phyloP scores from a whole-genome alignment of 148 eudicot genomes.

The Rhododendron vialii region DNA sequence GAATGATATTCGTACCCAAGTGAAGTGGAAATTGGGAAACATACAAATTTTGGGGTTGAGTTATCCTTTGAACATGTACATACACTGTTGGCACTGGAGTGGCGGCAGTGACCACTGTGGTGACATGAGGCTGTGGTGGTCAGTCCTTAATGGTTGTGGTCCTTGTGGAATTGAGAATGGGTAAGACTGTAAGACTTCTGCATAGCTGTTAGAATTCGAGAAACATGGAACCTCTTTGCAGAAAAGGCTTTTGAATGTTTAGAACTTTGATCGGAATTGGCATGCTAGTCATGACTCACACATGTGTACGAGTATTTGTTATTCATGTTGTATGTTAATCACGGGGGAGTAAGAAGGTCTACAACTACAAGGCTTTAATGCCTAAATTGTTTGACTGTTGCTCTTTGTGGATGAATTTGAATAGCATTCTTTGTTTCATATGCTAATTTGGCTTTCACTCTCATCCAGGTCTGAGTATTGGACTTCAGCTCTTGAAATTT shows the following conservation, averaged over 20 bases:
- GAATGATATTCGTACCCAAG: not conserved
- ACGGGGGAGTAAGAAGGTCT: not conserved
- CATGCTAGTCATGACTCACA: not conserved
- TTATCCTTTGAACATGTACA: not conserved
- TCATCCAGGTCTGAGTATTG: slow-evolving; percentile 41
- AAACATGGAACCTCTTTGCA: not conserved
- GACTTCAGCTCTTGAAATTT: slow-evolving; percentile 15
- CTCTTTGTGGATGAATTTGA: not conserved
- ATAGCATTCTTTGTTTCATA: not conserved
- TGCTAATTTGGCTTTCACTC: not conserved
- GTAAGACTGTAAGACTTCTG: not conserved
- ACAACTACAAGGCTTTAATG: not conserved
- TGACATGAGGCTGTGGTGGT: not conserved
- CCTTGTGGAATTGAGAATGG: no score
- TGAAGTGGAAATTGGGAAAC: not conserved
- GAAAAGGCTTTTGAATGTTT: not conserved
- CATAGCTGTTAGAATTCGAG: not conserved
- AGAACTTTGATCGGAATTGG: not conserved
- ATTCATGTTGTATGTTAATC: not conserved
- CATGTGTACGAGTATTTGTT: not conserved
- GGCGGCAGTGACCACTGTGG: not conserved
- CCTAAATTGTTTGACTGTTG: not conserved
- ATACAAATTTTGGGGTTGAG: not conserved
- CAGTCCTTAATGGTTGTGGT: not conserved
- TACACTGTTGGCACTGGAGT: not conserved